Evolutionary conservation across 116 monocot genomes (phyloP), one percentile per base, ranked within the genome.

Genomic region (Papilionanthe hybrid): DNA sequence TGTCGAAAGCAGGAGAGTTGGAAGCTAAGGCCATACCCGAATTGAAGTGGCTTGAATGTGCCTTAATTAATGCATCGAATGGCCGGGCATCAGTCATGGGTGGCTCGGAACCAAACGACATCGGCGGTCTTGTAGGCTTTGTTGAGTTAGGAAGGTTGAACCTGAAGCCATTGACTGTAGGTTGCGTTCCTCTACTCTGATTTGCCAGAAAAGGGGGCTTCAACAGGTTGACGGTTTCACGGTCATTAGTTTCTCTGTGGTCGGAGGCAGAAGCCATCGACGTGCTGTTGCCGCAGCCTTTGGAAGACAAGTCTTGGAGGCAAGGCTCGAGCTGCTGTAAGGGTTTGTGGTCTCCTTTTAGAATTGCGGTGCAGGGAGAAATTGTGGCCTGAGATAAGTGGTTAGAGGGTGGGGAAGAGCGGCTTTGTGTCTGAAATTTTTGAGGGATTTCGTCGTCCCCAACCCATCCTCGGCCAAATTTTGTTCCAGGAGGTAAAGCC

Each of bases 381-480:
- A 55, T 18, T 29, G 57, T 79, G 28, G 65, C 29, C 28, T 65
- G 72, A 48, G 77, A 78, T 55, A 79, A 71, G 12, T 77, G 78
- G 58, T 37, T 55, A 7, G 41, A 50, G 76, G 84, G 72, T 32
- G 85, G 76, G 28, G 78, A 56, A 66, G 81, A 79, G 37, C 66
- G 37, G 5, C 81, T 10, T 15, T 78, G 79, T 30, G 65, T 43
- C 47, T 78, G 83, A 79, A 76, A 80, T 27, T 81, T 77, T 50
- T 83, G 87, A 9, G 81, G 79, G 28, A 80, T 72, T 57, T 90
- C 94, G n/a, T 55, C 72, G 11, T 95, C 88, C 50, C 82, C 82
- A 78, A 83, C 55, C 85, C 88, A 88, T 42, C 88, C 88, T 42
- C 41, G 82, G 55, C 88, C 88, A 79, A 77, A 88, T 32, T 88